phyloP scores from a whole-genome alignment of 176 grass and related monocot species.

The Chrysopogon serrulatus region DNA sequence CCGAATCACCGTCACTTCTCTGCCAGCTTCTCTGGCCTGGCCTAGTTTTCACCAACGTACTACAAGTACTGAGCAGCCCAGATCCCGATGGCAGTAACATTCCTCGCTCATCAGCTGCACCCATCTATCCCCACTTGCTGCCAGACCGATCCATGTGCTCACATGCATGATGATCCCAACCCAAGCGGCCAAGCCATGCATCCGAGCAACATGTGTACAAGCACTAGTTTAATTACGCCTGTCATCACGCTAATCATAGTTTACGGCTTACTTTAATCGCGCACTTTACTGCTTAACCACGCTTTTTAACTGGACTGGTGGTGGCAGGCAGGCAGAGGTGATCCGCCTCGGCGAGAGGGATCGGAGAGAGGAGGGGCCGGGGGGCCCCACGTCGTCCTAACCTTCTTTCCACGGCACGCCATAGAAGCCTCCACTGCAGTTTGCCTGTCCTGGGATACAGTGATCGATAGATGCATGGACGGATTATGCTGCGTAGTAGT shows the following conservation, averaged over 20 bases:
- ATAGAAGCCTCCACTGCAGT: constrained; percentile 47
- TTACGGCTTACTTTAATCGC: constrained; percentile 10
- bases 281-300: background rate
- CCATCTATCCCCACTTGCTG: background rate
- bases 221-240: constrained; percentile 4
- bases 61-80: constrained; percentile 32
- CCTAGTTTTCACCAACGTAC: constrained; percentile 33
- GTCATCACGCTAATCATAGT: constrained; percentile 1
- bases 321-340: background rate
- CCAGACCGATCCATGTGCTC: constrained; percentile 42
- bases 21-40: background rate
- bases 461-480: background rate
- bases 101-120: constrained; percentile 27
- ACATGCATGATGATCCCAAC: constrained; percentile 37
- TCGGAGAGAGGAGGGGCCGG: background rate
- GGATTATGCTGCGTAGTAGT: background rate
- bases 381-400: background rate
- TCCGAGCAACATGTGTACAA: background rate
- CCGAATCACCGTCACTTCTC: constrained; percentile 14
- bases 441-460: constrained; percentile 24
- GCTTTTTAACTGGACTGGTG: background rate
- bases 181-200: constrained; percentile 20
- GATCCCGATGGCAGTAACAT: constrained; percentile 76
- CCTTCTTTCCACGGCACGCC: constrained; percentile 63
- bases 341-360: constrained; percentile 28